Conservation (phyloP, 352 stramenopile genomes). For the Phytophthora syringae region DNA sequence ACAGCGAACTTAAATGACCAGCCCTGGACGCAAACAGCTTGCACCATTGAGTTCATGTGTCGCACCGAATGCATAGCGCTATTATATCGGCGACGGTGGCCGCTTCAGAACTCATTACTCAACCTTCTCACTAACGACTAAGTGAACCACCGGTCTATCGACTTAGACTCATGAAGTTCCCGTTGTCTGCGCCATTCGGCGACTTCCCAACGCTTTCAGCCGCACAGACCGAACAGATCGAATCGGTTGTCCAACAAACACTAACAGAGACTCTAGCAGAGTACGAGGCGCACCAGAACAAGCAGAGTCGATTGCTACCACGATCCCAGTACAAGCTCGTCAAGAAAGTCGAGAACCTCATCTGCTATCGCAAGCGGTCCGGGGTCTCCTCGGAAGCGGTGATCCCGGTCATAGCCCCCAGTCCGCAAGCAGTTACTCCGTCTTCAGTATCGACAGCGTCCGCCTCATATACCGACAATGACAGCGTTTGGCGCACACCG, state of each 20-base stretch:
- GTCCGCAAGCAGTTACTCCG: constrained; percentile 1
- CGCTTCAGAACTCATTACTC: constrained; percentile 24
- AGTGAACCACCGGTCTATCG: no score
- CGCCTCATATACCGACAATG: constrained; percentile 6
- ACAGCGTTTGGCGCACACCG: no score
- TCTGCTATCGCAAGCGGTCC: constrained; percentile 37
- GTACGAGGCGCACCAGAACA: constrained; percentile 32
- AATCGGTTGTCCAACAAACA: constrained; percentile 22
- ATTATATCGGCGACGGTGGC: background rate
- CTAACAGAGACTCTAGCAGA: constrained; percentile 36
- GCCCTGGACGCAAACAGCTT: constrained; percentile 24
- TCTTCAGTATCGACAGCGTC: constrained; percentile 6
- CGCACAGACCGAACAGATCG: constrained; percentile 22
- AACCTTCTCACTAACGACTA: constrained; percentile 18
- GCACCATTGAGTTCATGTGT: constrained; percentile 17
- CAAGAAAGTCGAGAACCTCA: constrained; percentile 45
- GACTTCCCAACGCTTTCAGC: constrained; percentile 18
- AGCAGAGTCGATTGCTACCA: constrained; percentile 25
- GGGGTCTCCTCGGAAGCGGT: constrained; percentile 1
- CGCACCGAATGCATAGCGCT: constrained; percentile 27
- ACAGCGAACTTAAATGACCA: no score
- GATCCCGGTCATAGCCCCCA: background rate
- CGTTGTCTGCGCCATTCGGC: constrained; percentile 32
- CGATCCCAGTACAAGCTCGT: constrained; percentile 41
- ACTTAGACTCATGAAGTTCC: constrained; percentile 59